phyloP scores from a whole-genome alignment of 129 eudicot species.

The Erigeron canadensis region DNA sequence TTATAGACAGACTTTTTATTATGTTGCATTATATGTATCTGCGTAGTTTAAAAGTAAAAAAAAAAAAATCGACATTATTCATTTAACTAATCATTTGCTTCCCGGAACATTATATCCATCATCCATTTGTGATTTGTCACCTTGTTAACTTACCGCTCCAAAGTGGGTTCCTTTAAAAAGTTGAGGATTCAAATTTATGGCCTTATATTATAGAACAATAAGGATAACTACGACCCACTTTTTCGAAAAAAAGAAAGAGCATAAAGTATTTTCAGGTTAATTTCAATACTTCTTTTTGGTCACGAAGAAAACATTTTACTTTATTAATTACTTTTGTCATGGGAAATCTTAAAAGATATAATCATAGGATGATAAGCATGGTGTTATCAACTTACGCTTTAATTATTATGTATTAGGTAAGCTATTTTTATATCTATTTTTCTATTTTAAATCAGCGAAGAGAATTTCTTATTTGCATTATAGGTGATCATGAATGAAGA shows the following conservation, averaged over 20 bases:
- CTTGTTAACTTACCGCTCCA: background rate
- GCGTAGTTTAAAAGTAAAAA: too few relatives aligned
- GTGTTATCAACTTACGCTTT: background rate
- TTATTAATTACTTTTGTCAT: background rate
- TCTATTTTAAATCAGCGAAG: background rate
- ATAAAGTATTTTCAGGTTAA: background rate
- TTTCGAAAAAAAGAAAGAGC: background rate
- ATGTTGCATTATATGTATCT: too few relatives aligned
- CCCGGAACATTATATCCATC: background rate
- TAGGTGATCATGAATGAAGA: conserved; percentile 19
- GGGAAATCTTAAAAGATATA: background rate
- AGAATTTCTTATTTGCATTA: background rate
- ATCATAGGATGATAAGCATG: background rate
- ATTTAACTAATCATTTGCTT: too few relatives aligned
- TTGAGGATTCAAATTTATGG: background rate
- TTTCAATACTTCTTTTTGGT: background rate
- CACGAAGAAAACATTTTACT: background rate
- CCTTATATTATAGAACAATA: background rate
- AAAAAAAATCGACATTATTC: too few relatives aligned
- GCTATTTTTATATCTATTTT: background rate
- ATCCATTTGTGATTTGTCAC: background rate
- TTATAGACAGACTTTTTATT: too few relatives aligned
- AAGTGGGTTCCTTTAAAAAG: background rate
- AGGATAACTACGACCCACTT: background rate
- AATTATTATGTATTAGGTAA: background rate